Conservation (phyloP, 441 rosid species). For the Jatropha multifida region DNA sequence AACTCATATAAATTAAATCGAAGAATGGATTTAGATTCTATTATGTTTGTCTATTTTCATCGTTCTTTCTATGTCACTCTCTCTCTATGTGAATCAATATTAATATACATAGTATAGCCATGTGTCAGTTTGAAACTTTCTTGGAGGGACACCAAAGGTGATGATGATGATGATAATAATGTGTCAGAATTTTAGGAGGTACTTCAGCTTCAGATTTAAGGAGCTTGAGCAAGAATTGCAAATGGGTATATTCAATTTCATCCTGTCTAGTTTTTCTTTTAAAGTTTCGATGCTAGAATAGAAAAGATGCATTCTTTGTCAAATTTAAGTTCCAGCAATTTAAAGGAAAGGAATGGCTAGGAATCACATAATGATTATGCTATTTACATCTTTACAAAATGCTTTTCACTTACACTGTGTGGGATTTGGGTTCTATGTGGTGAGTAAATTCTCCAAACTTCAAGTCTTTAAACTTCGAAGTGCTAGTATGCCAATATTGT, state of each 20-base stretch:
- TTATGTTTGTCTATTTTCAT: background rate
- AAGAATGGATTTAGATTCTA: background rate
- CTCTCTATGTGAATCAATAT: background rate
- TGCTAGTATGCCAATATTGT: constrained; percentile 9
- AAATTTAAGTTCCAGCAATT: background rate
- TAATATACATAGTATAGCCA: background rate
- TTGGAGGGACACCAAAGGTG: background rate
- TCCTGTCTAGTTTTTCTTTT: background rate
- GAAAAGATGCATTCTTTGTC: background rate
- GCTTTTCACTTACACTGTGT: constrained; percentile 18
- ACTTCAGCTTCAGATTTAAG: background rate
- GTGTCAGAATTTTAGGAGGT: background rate
- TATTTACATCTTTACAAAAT: constrained; percentile 10
- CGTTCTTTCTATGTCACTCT: background rate
- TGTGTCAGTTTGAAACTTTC: background rate
- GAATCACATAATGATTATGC: background rate
- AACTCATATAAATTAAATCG: background rate
- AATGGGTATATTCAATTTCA: background rate
- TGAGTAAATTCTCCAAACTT: constrained; percentile 27
- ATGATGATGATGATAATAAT: background rate
- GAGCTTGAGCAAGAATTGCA: background rate
- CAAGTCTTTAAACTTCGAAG: too few species aligned
- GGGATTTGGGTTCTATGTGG: constrained; percentile 23
- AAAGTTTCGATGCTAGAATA: background rate
- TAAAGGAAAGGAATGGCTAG: background rate